These are phyloP conservation scores for Solanum hybrid DNA, from an alignment of 305 asterid species.

Conservation along the genomic window DNA sequence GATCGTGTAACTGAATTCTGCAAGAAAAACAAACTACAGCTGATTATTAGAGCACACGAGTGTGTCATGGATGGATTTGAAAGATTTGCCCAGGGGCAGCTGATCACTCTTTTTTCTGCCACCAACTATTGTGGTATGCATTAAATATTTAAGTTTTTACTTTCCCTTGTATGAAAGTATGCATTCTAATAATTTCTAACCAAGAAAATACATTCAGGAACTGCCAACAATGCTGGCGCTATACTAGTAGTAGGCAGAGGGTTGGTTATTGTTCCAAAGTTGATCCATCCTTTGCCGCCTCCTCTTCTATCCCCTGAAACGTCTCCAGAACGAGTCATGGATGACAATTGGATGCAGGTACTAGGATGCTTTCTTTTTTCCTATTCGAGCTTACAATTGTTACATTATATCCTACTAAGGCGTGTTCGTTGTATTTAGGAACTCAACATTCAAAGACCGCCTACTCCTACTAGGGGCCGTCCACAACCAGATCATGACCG, in stretches of 20 bases:
- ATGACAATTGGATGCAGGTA: conserved; percentile 99
- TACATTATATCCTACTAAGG: neutral
- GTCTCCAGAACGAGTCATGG: conserved; percentile 75
- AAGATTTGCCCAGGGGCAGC: conserved; percentile 95
- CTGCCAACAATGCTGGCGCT: conserved; percentile 97
- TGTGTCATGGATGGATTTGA: conserved; percentile 99
- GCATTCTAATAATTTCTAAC: conserved; percentile 13
- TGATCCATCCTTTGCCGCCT: conserved; percentile 96
- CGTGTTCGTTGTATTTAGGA: conserved; percentile 33
- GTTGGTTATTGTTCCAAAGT: conserved; percentile 78
- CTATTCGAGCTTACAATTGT: neutral
- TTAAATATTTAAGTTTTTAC: neutral
- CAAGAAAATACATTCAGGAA: conserved; percentile 41
- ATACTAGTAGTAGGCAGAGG: conserved; percentile 93
- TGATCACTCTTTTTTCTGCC: conserved; percentile 95
- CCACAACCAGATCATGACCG: conserved; percentile 98
- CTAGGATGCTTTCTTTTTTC: neutral
- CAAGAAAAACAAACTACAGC: conserved; percentile 80
- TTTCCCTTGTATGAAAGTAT: neutral
- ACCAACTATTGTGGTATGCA: conserved; percentile 94
- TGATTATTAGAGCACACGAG: conserved; percentile 93
- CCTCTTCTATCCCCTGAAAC: conserved; percentile 88
- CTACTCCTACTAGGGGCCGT: conserved; percentile 95
- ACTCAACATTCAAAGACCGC: conserved; percentile 97
- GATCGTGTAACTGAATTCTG: conserved; percentile 95